Evolutionary conservation across 2,329 filamentous ascomycete species (phyloP).

Genomic region (Penicillium sp.): DNA sequence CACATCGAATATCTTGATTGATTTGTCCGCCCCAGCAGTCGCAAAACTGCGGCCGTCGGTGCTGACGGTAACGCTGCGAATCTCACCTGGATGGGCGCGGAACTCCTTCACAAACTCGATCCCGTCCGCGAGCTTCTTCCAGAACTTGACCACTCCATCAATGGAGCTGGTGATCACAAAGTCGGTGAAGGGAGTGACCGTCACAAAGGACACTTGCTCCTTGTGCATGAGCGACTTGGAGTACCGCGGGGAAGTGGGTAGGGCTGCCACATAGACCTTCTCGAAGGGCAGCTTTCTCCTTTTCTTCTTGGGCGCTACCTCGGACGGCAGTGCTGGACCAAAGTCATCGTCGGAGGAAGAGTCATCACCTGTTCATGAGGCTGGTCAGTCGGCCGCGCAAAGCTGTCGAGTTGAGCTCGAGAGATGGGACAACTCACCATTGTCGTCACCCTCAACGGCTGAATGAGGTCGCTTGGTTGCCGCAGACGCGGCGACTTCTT

Average conservation of each 20-base stretch:
- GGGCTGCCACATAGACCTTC: slow-evolving; percentile 88
- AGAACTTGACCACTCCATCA: slow-evolving; percentile 98
- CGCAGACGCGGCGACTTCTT: slow-evolving; percentile 25
- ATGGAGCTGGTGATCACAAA: slow-evolving; percentile 93
- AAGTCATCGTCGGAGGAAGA: slow-evolving; percentile 86
- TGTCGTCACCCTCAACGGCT: slow-evolving; percentile 55
- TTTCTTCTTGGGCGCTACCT: slow-evolving; percentile 83
- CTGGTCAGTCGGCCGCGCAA: slow-evolving; percentile 17
- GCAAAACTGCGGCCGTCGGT: slow-evolving; percentile 92
- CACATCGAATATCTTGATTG: slow-evolving; percentile 62
- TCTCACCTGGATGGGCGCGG: slow-evolving; percentile 83
- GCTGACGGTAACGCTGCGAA: slow-evolving; percentile 82
- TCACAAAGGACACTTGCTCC: slow-evolving; percentile 87
- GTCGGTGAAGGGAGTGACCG: slow-evolving; percentile 86
- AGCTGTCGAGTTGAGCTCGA: slow-evolving; percentile 11
- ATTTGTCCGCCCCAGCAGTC: slow-evolving; percentile 69
- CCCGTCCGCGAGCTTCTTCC: slow-evolving; percentile 90
- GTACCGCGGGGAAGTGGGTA: slow-evolving; percentile 81
- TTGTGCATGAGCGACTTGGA: slow-evolving; percentile 98
- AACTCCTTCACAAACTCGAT: slow-evolving; percentile 99
- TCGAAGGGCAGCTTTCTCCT: slow-evolving; percentile 88
- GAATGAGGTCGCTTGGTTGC: slow-evolving; percentile 62
- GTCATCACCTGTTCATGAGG: slow-evolving; percentile 30
- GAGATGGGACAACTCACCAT: slow-evolving; percentile 29
- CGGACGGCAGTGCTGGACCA: slow-evolving; percentile 85